phyloP scores from a whole-genome alignment of 805 yeast genomes.

The Martiniozyma abietophila region DNA sequence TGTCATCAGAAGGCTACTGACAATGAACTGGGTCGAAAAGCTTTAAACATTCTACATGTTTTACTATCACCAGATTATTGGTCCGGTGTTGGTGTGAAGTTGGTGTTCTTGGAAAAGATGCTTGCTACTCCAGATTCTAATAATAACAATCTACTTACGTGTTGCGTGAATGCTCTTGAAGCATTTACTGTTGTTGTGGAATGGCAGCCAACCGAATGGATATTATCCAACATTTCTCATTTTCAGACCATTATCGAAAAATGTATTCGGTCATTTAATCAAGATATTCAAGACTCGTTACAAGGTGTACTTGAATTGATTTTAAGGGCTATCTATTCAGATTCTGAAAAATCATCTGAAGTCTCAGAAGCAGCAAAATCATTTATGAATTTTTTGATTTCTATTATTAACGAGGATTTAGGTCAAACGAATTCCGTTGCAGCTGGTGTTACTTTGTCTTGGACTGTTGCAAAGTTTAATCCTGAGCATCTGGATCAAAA shows the following conservation, averaged over 20 bases:
- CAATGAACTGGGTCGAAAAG: slow-evolving; percentile 70
- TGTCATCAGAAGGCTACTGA: slow-evolving; percentile 80
- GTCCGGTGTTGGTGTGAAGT: slow-evolving; percentile 83
- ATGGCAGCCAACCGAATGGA: slow-evolving; percentile 73
- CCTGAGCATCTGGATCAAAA: slow-evolving; percentile 70
- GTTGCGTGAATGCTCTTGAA: slow-evolving; percentile 84
- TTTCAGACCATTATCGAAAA: slow-evolving; percentile 71
- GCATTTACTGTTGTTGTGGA: slow-evolving; percentile 77
- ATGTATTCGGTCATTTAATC: slow-evolving; percentile 72
- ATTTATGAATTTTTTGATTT: slow-evolving; percentile 51
- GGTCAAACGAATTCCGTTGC: slow-evolving; percentile 63
- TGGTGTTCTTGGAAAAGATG: slow-evolving; percentile 82
- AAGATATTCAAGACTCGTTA: slow-evolving; percentile 76
- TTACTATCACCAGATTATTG: slow-evolving; percentile 66
- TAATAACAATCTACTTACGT: slow-evolving; percentile 59
- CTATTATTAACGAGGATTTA: slow-evolving; percentile 73
- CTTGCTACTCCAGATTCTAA: slow-evolving; percentile 68
- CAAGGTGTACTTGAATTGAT: slow-evolving; percentile 68
- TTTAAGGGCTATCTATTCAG: slow-evolving; percentile 52
- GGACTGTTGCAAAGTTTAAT: slow-evolving; percentile 68
- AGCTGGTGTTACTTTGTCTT: slow-evolving; percentile 76
- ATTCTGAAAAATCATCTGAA: slow-evolving; percentile 45
- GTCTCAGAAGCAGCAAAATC: slow-evolving; percentile 31
- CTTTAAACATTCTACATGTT: slow-evolving; percentile 67
- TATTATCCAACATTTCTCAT: slow-evolving; percentile 56